Conservation (phyloP, 139 green algal species). For the Edaphochlamys debaryana region DNA sequence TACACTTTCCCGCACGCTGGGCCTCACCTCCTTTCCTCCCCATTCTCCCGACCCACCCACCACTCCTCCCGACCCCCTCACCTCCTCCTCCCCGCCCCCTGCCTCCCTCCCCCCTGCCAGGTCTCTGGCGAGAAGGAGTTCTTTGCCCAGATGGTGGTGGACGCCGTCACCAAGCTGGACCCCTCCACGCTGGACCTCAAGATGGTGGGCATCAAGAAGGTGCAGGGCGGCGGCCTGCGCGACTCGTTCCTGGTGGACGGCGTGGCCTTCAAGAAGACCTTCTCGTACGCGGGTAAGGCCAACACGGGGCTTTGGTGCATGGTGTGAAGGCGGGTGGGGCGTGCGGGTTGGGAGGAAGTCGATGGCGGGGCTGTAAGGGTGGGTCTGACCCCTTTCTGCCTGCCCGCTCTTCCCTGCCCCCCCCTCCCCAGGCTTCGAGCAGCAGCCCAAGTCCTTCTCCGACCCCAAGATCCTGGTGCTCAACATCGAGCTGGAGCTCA, state of each 20-base stretch:
- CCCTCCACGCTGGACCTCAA: constrained; percentile 83
- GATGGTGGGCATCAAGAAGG: constrained; percentile 97
- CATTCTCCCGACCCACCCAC: too few relatives aligned
- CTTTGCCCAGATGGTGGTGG: constrained; percentile 97
- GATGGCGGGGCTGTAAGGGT: too few relatives aligned
- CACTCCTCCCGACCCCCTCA: background rate
- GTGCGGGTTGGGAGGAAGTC: too few relatives aligned
- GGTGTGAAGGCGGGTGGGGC: too few relatives aligned
- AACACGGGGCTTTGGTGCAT: background rate
- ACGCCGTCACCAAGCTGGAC: constrained; percentile 91
- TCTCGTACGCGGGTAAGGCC: constrained; percentile 86
- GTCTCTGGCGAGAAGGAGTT: constrained; percentile 97
- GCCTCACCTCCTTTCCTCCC: too few relatives aligned
- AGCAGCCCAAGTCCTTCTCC: constrained; percentile 92
- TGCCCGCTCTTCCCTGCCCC: too few relatives aligned
- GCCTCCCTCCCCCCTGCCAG: constrained; percentile 40
- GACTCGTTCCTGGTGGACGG: constrained; percentile 98
- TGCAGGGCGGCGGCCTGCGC: constrained; percentile 91
- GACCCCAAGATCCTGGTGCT: constrained; percentile 95
- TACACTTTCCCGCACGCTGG: too few relatives aligned
- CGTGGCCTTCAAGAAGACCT: constrained; percentile 99
- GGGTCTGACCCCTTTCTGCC: too few relatives aligned
- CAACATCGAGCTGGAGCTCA: constrained; percentile 99
- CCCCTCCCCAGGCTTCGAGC: constrained; percentile 98
- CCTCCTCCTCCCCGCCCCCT: background rate